phyloP scores from a whole-genome alignment of 2,329 filamentous ascomycete species.

The Lecanicillium sp. region DNA sequence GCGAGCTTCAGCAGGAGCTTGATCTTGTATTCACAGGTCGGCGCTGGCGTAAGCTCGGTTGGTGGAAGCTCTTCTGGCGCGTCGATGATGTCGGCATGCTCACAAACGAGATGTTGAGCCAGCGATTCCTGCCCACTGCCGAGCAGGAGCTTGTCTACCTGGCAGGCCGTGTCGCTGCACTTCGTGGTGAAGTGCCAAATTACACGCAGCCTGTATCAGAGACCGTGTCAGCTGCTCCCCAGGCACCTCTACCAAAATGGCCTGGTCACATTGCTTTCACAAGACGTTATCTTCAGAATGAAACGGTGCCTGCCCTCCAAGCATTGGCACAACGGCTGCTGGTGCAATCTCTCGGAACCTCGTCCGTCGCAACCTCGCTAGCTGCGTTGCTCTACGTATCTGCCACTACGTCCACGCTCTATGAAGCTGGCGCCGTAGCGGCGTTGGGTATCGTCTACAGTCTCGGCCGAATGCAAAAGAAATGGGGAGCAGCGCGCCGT shows the following conservation, averaged over 20 bases:
- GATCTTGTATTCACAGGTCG: conserved; percentile 68
- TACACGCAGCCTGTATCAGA: conserved; percentile 28
- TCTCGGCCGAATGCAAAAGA: conserved; percentile 49
- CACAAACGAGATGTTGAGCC: conserved; percentile 66
- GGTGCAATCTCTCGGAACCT: conserved; percentile 65
- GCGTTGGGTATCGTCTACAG: conserved; percentile 54
- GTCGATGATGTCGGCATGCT: conserved; percentile 88
- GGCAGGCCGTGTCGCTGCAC: conserved; percentile 61
- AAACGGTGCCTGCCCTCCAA: conserved; percentile 63
- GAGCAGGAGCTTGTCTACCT: conserved; percentile 80
- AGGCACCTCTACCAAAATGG: conserved; percentile 44
- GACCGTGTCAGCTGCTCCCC: neutral
- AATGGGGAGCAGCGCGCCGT: conserved; percentile 50
- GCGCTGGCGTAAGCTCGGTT: conserved; percentile 72
- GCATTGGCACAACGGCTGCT: conserved; percentile 67
- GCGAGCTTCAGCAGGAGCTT: conserved; percentile 73
- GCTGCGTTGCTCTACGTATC: conserved; percentile 50
- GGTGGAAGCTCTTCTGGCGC: conserved; percentile 95
- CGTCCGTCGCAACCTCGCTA: conserved; percentile 49
- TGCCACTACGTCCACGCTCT: conserved; percentile 41
- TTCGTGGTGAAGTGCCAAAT: conserved; percentile 18
- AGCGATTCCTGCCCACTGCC: conserved; percentile 67
- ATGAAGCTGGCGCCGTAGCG: conserved; percentile 54
- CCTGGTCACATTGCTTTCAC: conserved; percentile 65
- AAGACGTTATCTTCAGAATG: conserved; percentile 56